These are phyloP conservation scores for Podaxis rugospora DNA, from an alignment of 768 basidiomycete genomes.

Conservation along the genomic window DNA sequence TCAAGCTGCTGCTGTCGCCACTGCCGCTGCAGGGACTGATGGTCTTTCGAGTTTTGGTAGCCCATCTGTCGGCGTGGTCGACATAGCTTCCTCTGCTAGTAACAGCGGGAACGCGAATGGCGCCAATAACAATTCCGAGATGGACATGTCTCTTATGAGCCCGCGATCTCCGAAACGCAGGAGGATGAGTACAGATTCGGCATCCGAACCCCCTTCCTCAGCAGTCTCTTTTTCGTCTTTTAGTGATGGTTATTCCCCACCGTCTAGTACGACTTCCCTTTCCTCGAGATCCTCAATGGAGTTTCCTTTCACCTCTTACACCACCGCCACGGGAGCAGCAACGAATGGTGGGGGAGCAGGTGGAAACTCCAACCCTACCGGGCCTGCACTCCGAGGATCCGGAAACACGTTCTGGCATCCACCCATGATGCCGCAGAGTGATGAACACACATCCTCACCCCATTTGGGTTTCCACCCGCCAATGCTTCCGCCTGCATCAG, in stretches of 20 bases:
- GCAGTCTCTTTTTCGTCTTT: conserved; percentile 63
- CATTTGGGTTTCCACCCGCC: conserved; percentile 6
- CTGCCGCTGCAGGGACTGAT: not conserved
- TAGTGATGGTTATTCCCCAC: conserved; percentile 55
- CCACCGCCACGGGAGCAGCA: conserved; percentile 32
- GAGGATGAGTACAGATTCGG: conserved; percentile 62
- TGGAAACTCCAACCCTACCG: conserved; percentile 12
- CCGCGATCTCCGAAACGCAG: conserved; percentile 61
- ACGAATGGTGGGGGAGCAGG: conserved; percentile 10
- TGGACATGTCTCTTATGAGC: conserved; percentile 37
- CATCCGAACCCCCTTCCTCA: conserved; percentile 51
- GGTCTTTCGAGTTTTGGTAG: not conserved
- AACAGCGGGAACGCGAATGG: not conserved
- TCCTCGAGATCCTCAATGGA: conserved; percentile 66
- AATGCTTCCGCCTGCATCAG: conserved; percentile 44
- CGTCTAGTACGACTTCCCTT: conserved; percentile 50
- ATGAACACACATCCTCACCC: conserved; percentile 18
- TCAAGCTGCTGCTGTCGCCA: conserved; percentile 21
- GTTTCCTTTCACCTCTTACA: conserved; percentile 53
- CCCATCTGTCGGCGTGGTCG: not conserved
- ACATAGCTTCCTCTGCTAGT: not conserved
- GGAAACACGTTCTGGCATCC: conserved; percentile 77
- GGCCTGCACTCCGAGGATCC: conserved; percentile 51
- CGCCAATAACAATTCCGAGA: conserved; percentile 19
- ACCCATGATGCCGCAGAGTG: conserved; percentile 57